Base-by-base conservation (phyloP, 768 basidiomycete genomes). In the Leccinum imitatum region DNA sequence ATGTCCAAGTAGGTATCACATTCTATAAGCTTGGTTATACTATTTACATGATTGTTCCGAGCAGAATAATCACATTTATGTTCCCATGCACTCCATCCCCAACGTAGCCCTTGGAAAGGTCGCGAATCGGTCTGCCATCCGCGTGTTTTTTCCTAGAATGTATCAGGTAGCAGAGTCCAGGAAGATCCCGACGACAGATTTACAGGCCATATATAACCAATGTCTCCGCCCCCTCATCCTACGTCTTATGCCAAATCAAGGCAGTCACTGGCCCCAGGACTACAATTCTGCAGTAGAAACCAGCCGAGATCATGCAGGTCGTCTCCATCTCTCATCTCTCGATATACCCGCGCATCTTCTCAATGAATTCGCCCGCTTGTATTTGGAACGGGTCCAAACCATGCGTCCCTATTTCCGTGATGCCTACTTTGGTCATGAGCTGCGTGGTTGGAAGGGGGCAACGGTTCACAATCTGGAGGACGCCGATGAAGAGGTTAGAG, bases 361-460 rank as follows among this genome's bases (percentile, higher is more conserved):
- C 4, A 0, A 7, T 1, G 15, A 21, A 0, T 60, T 60, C 23
- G 6, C 25, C 4, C 4, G 10, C 4, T 1, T 2, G 6, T 56
- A 46, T 14, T 13, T 55, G 31, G 21, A 30, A n/a, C 14, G 3
- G 2, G 15, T 41, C 3, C 13, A 27, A 19, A 9, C 4, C 19
- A 19, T 60, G 7, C 44, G 23, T 4, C 59, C 59, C 1, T 35
- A 57, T 11, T 61, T 61, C 47, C 25, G 4, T 0, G 59, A 65
- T 31, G 57, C 59, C 0, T 65, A 65, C 11, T 65, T 65, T 11
- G 55, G 14, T 1, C 63, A 65, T 39, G 63, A 65, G 17, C 31
- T 65, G 0, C 19, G 31, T 0, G 59, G 63, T 3, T 65, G 63
- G 63, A 65, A 65, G 4, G 63, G 14, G 0, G 58, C 51, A 0